Evolutionary conservation across 495 filamentous ascomycete genomes (phyloP), one percentile per base, ranked within the genome.

Genomic region (Neurospora sp.): DNA sequence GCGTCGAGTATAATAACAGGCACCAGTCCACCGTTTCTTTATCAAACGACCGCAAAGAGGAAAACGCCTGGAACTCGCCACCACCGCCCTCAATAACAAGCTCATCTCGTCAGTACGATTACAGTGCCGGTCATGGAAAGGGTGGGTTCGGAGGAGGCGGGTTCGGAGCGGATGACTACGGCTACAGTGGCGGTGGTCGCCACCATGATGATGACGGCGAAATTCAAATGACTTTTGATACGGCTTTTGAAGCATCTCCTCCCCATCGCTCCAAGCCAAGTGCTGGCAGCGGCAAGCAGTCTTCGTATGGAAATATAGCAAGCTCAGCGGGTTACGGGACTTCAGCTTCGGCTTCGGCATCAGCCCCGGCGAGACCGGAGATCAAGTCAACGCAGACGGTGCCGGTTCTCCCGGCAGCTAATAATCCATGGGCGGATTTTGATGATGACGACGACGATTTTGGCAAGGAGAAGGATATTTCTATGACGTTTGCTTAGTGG

Each of bases 371-470:
- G 71, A 82, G 75, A 74, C 89, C 80, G 74, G 83, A 80, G 53
- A 73, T 82, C 22, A 81, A 75, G 76, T 78, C 81, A 22, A 70
- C 80, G 3, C 79, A 81, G 69, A 85, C 82, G 53, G 77, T 82
- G 70, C 84, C 83, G 1, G 82, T 80, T 70, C 71, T 84, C 8
- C 45, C 79, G 86, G 40, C 91, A 83, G 75, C 89, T 84, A 93
- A 35, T 65, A 65, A 97, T 82, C 92, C 93, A 9, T 97, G 94
- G 94, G 91, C 89, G 0, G 93, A 96, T 72, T 86, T 89, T 70
- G 92, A 95, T 70, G 92, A 95, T 71, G 87, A 91, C 68, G 92
- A 92, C 31, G 86, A 91, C 77, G 82, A 97, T 79, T 83, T 92
- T 84, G 84, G 93, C 78, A 80, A 87, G 76, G 84, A 89, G 79